Base-by-base conservation (phyloP, 2,329 filamentous ascomycete species). In the Parasarocladium wereldwijsianum region DNA sequence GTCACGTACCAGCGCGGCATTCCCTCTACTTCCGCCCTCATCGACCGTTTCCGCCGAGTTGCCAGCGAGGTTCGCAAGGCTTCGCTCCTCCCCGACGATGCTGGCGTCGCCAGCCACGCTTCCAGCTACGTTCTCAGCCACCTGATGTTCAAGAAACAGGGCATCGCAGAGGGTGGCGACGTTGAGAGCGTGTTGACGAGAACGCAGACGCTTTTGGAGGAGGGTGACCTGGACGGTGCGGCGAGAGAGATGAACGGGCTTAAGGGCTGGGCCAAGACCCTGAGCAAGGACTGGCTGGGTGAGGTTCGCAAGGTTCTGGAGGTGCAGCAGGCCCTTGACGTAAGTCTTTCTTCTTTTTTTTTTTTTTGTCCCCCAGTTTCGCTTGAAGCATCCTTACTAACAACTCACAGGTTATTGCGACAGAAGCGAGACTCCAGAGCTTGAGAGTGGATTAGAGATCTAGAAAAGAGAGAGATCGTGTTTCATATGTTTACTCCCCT, bases 11-110 rank as follows among this genome's bases (percentile, higher is more conserved):
- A 96, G 58, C 78, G 78, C 33, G 90, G 90, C 35, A 76, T 98
- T 34, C 75, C 85, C 15, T 84, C 80, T 10, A 64, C 81, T 0
- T 67, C 85, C 14, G 82, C 92, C 53, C 72, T 98, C 19, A 81
- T 96, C 41, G 90, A 98, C 57, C 78, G 90, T 38, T 98, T 98
- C 76, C 77, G 90, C 24, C 80, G 85, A 29, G 90, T 98, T 11
- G 83, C 90, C 3, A 62, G 64, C 33, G 90, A 98, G 59, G 90
- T 98, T 23, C 75, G 90, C 51, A 98, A 98, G 64, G 90, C 90
- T 13, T 79, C 80, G 25, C 68, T 98, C 29, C 66, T 98, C 11
- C 90, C 90, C 10, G 86, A 93, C 40, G 80, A 94, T 46, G 90
- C 90, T 0, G 90, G 90, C 41, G 81, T 98, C 16, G 87, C 90